Percentiles rank a stretch among this genome's conserved stretches.
Evolutionary conservation across 768 basidiomycete species (phyloP).

Genomic region (Lentinula aciculospora): DNA sequence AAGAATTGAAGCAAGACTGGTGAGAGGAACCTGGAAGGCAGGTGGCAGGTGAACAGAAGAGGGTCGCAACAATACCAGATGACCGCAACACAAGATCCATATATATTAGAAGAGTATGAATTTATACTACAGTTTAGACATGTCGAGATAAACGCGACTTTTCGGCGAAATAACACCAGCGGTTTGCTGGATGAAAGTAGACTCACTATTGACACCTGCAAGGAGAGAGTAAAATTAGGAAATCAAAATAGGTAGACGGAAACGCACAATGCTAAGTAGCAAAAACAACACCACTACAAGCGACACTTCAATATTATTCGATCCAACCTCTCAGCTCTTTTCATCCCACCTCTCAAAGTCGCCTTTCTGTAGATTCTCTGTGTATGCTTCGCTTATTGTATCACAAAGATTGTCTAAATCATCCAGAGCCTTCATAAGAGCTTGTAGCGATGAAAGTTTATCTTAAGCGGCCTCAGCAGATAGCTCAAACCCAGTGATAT

Average conservation of each 20-base stretch:
- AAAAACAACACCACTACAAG: too few relatives aligned
- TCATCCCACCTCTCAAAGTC: conserved; percentile 68
- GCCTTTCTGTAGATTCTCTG: conserved; percentile 46
- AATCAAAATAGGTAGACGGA: neutral
- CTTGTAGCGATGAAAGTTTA: conserved; percentile 77
- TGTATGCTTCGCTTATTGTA: conserved; percentile 66
- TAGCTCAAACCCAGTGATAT: neutral
- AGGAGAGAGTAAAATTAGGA: neutral
- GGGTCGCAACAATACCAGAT: neutral
- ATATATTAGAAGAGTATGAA: too few relatives aligned
- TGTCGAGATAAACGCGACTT: neutral
- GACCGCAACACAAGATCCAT: neutral
- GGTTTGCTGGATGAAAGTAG: neutral
- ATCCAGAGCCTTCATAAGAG: conserved; percentile 68
- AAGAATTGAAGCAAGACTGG: neutral
- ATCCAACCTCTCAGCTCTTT: conserved; percentile 35
- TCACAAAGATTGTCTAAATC: conserved; percentile 76
- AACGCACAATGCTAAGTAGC: too few relatives aligned
- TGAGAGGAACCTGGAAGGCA: neutral
- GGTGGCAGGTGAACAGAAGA: too few relatives aligned
- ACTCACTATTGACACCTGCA: neutral
- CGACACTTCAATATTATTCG: too few relatives aligned
- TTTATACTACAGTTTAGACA: neutral
- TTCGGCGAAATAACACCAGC: neutral
- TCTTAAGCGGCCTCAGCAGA: conserved; percentile 39